Conservation (phyloP, 2,329 filamentous ascomycete species). For the Neonectria neomacrospora region DNA sequence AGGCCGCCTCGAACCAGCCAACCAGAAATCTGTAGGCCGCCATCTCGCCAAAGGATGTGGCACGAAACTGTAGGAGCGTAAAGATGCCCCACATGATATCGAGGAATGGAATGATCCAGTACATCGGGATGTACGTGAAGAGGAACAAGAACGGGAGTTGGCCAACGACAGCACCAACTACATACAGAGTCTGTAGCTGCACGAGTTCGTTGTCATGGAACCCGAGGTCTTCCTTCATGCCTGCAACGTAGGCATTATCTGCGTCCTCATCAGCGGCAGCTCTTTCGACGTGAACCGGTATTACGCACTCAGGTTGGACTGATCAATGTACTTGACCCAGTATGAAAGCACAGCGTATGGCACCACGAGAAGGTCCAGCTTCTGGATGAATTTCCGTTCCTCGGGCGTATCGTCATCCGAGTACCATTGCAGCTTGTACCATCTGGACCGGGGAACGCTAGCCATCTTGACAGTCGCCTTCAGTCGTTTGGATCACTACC, state of each 20-base stretch:
- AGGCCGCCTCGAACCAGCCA: constrained; percentile 59
- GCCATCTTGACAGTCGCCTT: constrained; percentile 4
- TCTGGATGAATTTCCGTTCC: constrained; percentile 20
- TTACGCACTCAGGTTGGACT: constrained; percentile 18
- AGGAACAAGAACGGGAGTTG: constrained; percentile 63
- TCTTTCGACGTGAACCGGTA: neutral
- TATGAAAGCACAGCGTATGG: constrained; percentile 22
- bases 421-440: constrained; percentile 26
- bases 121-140: constrained; percentile 58
- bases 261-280: neutral
- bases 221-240: constrained; percentile 61
- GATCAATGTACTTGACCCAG: constrained; percentile 25
- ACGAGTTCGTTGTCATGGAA: constrained; percentile 65
- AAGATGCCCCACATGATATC: constrained; percentile 66
- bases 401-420: constrained; percentile 24
- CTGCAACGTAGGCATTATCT: constrained; percentile 66
- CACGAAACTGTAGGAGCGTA: constrained; percentile 65
- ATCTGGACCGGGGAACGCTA: constrained; percentile 19
- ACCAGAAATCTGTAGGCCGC: constrained; percentile 65
- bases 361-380: constrained; percentile 20
- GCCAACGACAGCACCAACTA: constrained; percentile 58
- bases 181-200: constrained; percentile 62
- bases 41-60: constrained; percentile 59
- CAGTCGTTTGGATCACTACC: too few relatives aligned
- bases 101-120: constrained; percentile 62